Evolutionary conservation across 2,329 filamentous ascomycete genomes (phyloP).

Genomic region (Samsoniella hepiali): DNA sequence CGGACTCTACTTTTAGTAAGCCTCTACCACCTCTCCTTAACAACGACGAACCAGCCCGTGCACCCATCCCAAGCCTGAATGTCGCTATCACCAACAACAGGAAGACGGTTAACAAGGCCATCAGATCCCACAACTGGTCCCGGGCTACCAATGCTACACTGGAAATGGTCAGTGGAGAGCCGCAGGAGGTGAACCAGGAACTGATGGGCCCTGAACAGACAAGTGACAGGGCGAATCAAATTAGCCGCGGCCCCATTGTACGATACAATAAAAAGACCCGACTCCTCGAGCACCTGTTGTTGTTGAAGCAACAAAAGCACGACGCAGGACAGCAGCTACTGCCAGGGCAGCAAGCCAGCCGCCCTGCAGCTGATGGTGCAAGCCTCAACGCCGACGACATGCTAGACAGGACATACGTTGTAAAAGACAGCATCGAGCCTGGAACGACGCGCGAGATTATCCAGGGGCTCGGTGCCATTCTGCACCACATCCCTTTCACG

Average conservation of each 20-base stretch:
- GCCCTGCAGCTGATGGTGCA: no score
- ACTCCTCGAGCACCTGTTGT: neutral
- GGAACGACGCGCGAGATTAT: conserved; percentile 28
- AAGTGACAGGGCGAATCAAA: no score
- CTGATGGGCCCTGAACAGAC: neutral
- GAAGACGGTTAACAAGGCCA: neutral
- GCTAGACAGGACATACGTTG: neutral
- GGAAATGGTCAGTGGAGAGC: neutral
- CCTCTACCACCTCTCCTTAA: neutral
- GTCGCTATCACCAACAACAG: no score
- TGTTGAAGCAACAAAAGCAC: neutral
- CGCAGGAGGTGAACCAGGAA: neutral
- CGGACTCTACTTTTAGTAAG: neutral
- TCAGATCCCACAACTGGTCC: neutral
- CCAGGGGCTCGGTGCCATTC: conserved; percentile 26
- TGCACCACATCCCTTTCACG: conserved; percentile 45
- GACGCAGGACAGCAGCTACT: neutral
- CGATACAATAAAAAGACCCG: neutral
- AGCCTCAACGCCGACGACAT: neutral
- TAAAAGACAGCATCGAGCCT: neutral
- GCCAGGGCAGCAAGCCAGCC: neutral
- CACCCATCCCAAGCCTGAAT: no score
- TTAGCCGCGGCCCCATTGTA: neutral
- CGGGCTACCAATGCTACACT: neutral
- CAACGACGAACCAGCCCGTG: neutral